These are phyloP conservation scores for Thinopyrum elongatum DNA, from an alignment of 176 grass and related monocot species.

Conservation along the genomic window DNA sequence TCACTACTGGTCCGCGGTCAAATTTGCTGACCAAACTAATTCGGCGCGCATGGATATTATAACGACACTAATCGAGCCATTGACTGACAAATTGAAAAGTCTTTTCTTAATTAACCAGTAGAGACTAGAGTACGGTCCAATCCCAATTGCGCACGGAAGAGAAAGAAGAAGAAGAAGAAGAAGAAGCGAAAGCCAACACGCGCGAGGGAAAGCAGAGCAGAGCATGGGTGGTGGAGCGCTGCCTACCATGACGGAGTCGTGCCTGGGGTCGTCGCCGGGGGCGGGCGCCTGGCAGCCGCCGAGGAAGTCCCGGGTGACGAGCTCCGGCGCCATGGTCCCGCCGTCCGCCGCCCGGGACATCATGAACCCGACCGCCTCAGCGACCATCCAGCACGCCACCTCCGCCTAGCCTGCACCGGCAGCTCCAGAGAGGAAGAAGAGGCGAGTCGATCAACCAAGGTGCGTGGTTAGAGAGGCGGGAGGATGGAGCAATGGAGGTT, in stretches of 20 bases:
- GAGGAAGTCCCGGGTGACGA: conserved; percentile 91
- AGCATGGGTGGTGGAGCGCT: not conserved
- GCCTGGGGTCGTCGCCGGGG: conserved; percentile 21
- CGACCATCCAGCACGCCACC: conserved; percentile 43
- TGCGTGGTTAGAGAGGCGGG: not conserved
- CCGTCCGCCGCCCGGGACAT: conserved; percentile 51
- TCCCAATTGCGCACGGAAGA: not conserved
- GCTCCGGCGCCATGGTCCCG: conserved; percentile 38
- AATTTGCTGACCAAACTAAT: not conserved
- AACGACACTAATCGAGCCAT: not conserved
- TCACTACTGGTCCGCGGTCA: not conserved
- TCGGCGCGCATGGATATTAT: no score
- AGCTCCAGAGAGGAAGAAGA: not conserved
- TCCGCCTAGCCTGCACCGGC: not conserved
- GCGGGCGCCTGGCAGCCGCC: conserved; percentile 45
- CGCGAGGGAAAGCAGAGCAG: not conserved
- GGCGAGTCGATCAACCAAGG: not conserved
- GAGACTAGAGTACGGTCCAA: not conserved
- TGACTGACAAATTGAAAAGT: not conserved
- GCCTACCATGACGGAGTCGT: conserved; percentile 35
- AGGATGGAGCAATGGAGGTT: no score
- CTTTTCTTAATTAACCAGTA: not conserved
- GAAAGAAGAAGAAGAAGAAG: not conserved
- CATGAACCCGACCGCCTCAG: conserved; percentile 66
- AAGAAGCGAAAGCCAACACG: not conserved